phyloP scores from a whole-genome alignment of 129 eudicot genomes.

The Logfia minima region DNA sequence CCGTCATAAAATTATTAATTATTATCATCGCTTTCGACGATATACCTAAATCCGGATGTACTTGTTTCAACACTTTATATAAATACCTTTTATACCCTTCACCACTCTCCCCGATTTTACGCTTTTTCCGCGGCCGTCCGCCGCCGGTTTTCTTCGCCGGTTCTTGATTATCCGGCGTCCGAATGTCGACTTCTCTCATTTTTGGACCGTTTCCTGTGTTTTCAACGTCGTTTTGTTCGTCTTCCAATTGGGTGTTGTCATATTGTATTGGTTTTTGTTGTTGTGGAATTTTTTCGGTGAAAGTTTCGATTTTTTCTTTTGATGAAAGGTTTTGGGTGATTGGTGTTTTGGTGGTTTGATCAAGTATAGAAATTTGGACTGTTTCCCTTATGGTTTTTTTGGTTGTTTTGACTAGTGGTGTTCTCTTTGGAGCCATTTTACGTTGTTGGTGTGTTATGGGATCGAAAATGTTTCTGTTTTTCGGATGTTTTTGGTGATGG shows the following conservation, averaged over 20 bases:
- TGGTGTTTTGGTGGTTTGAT: conserved; percentile 25
- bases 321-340: conserved; percentile 16
- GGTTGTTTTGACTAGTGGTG: conserved; percentile 44
- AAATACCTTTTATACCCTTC: conserved; percentile 77
- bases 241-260: conserved; percentile 18
- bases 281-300: conserved; percentile 29
- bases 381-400: conserved; percentile 64
- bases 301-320: conserved; percentile 18
- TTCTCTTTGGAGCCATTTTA: conserved; percentile 61
- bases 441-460: neutral
- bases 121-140: conserved; percentile 25
- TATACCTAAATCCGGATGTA: conserved; percentile 82
- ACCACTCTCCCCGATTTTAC: conserved; percentile 27
- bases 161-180: conserved; percentile 16
- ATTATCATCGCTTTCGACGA: conserved; percentile 74
- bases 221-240: neutral
- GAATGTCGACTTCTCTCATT: conserved; percentile 31
- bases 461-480: neutral
- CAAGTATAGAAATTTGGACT: conserved; percentile 46
- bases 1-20: conserved; percentile 59
- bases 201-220: neutral
- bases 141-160: conserved; percentile 12
- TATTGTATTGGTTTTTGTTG: conserved; percentile 18
- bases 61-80: conserved; percentile 77
- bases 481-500: neutral